Conservation (phyloP, 2,329 filamentous ascomycete genomes). For the Amphichorda felina region DNA sequence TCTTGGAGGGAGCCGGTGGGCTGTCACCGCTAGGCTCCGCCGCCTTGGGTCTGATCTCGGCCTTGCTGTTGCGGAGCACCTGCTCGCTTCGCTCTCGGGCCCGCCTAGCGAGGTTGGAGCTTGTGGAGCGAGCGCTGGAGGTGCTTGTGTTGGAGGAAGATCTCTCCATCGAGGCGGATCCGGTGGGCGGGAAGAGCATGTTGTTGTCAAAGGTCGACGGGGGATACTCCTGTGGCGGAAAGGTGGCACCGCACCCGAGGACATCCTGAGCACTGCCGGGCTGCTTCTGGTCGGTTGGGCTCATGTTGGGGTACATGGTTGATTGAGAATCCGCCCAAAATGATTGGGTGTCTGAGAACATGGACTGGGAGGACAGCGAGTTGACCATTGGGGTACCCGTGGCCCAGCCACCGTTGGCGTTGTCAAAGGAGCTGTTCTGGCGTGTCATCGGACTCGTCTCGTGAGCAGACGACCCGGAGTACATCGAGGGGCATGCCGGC, state of each 20-base stretch:
- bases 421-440: constrained; percentile 26
- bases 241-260: constrained; percentile 26
- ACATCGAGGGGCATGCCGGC: constrained; percentile 29
- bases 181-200: constrained; percentile 10
- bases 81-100: constrained; percentile 34
- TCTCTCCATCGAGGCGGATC: constrained; percentile 31
- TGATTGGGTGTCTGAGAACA: constrained; percentile 6
- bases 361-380: constrained; percentile 23
- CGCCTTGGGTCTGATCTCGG: constrained; percentile 28
- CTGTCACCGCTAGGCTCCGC: constrained; percentile 1
- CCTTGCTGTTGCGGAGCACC: constrained; percentile 29
- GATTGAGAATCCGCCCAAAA: not conserved
- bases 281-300: constrained; percentile 12
- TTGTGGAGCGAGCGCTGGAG: constrained; percentile 29
- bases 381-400: constrained; percentile 11
- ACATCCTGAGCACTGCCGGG: constrained; percentile 16
- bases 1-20: not conserved
- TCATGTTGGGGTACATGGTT: not conserved
- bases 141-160: constrained; percentile 31
- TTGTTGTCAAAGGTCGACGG: constrained; percentile 9
- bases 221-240: constrained; percentile 4
- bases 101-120: constrained; percentile 30
- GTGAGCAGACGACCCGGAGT: constrained; percentile 24
- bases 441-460: constrained; percentile 29
- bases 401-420: constrained; percentile 20